Conservation (phyloP, 352 stramenopile species). For the Globisporangium parvum region DNA sequence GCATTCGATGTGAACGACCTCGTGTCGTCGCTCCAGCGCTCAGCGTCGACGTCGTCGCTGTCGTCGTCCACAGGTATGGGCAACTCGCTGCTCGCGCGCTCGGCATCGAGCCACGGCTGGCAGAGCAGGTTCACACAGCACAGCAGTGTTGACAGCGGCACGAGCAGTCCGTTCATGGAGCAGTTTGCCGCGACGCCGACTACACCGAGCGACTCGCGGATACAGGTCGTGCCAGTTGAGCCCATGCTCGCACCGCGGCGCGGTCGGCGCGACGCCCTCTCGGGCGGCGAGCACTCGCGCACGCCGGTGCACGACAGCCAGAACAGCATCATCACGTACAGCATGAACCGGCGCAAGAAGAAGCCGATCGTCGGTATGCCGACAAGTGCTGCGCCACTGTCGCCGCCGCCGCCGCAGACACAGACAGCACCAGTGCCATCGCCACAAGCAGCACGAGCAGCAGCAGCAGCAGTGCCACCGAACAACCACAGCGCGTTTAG, state of each 20-base stretch:
- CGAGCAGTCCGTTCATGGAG: slow-evolving; percentile 2
- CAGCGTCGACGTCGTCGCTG: slow-evolving; percentile 25
- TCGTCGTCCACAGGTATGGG: slow-evolving; percentile 21
- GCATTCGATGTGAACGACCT: slow-evolving; percentile 54
- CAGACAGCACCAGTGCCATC: slow-evolving; percentile 15
- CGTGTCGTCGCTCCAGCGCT: slow-evolving; percentile 20
- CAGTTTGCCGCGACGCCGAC: slow-evolving; percentile 3
- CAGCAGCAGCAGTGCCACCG: slow-evolving; percentile 23
- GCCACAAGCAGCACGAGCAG: slow-evolving; percentile 29
- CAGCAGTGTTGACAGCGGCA: slow-evolving; percentile 8
- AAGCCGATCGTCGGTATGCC: slow-evolving; percentile 38
- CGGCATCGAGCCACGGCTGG: slow-evolving; percentile 13
- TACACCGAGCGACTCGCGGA: slow-evolving; percentile 14
- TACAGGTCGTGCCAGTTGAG: slow-evolving; percentile 21
- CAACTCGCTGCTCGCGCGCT: slow-evolving; percentile 10
- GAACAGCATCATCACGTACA: slow-evolving; percentile 56
- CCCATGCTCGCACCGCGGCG: slow-evolving; percentile 20
- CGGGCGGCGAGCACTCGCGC: slow-evolving; percentile 24
- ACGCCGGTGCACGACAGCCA: slow-evolving; percentile 13
- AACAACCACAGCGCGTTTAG: background rate
- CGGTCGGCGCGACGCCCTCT: slow-evolving; percentile 33
- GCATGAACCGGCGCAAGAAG: slow-evolving; percentile 55
- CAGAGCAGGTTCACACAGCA: slow-evolving; percentile 15
- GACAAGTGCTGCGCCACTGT: slow-evolving; percentile 12
- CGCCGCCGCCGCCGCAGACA: slow-evolving; percentile 1